phyloP scores from a whole-genome alignment of 352 stramenopile species.

The Phytopythium boreale region DNA sequence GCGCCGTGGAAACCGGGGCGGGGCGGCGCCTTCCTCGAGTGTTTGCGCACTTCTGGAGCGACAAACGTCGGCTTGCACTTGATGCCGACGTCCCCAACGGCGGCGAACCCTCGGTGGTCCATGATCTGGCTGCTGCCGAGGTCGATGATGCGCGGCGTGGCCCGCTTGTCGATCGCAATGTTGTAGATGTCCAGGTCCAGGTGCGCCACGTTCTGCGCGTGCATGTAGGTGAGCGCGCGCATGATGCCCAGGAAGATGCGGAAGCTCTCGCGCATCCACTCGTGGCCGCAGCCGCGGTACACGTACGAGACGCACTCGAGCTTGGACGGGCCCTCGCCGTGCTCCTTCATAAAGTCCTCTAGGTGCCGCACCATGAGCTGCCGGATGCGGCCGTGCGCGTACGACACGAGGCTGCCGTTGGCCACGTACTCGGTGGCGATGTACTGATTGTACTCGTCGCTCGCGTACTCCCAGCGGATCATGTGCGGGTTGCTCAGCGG shows the following conservation, averaged over 20 bases:
- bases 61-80: slow-evolving; percentile 84
- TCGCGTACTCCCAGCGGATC: slow-evolving; percentile 74
- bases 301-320: slow-evolving; percentile 82
- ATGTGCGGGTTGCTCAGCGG: slow-evolving; percentile 66
- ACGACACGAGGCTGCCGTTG: slow-evolving; percentile 75
- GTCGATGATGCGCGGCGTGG: slow-evolving; percentile 69
- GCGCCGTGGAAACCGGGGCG: slow-evolving; percentile 72
- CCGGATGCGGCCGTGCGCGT: slow-evolving; percentile 67
- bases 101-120: slow-evolving; percentile 59
- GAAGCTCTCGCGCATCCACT: slow-evolving; percentile 77
- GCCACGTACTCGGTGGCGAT: slow-evolving; percentile 79
- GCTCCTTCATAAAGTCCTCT: slow-evolving; percentile 58
- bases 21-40: slow-evolving; percentile 52
- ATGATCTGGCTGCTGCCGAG: slow-evolving; percentile 77
- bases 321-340: slow-evolving; percentile 61
- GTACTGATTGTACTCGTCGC: slow-evolving; percentile 75
- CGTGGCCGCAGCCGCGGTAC: slow-evolving; percentile 60
- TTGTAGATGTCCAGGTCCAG: slow-evolving; percentile 87
- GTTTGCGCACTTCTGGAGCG: slow-evolving; percentile 60
- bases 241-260: slow-evolving; percentile 68
- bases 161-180: slow-evolving; percentile 62
- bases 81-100: slow-evolving; percentile 61
- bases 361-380: slow-evolving; percentile 67
- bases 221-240: slow-evolving; percentile 70
- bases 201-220: slow-evolving; percentile 75